phyloP scores from a whole-genome alignment of 805 yeast genomes.

The Zygosaccharomyces pseudorouxii region DNA sequence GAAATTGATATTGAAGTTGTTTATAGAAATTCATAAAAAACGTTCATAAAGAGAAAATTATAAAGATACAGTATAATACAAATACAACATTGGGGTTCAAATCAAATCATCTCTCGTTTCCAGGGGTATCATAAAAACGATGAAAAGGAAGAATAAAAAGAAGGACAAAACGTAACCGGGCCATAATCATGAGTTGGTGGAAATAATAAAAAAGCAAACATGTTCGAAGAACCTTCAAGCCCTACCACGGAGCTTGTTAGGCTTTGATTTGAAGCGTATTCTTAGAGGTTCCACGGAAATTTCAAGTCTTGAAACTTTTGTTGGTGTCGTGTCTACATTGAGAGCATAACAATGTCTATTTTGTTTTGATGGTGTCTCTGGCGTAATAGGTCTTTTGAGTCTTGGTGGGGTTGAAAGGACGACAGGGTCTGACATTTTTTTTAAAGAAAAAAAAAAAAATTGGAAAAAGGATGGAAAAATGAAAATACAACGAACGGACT shows the following conservation, averaged over 20 bases:
- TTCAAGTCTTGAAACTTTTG: conserved; percentile 1
- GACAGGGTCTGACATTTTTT: conserved; percentile 1
- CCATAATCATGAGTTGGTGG: neutral
- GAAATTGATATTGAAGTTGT: neutral
- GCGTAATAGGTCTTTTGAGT: conserved; percentile 1
- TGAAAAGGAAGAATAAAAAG: neutral
- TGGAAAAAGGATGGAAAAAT: neutral
- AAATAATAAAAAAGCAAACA: neutral
- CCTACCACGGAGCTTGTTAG: neutral
- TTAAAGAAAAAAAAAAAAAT: neutral
- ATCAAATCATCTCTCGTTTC: neutral
- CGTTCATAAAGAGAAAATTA: neutral
- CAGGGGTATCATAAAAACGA: neutral
- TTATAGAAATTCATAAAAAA: neutral
- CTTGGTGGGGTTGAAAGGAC: conserved; percentile 12
- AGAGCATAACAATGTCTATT: neutral
- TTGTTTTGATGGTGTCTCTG: conserved; percentile 11
- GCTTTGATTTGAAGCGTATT: neutral
- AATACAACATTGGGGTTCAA: neutral
- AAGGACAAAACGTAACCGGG: neutral
- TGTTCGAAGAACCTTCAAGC: neutral
- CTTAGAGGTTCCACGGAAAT: neutral
- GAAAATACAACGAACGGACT: neutral
- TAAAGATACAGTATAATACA: neutral
- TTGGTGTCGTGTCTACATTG: conserved; percentile 1